A percentile compares a stretch with the other conserved stretches of the same genome.
These are phyloP conservation scores for Thalassiosira livingstoniorum DNA, from an alignment of 352 stramenopile species.

Conservation along the genomic window DNA sequence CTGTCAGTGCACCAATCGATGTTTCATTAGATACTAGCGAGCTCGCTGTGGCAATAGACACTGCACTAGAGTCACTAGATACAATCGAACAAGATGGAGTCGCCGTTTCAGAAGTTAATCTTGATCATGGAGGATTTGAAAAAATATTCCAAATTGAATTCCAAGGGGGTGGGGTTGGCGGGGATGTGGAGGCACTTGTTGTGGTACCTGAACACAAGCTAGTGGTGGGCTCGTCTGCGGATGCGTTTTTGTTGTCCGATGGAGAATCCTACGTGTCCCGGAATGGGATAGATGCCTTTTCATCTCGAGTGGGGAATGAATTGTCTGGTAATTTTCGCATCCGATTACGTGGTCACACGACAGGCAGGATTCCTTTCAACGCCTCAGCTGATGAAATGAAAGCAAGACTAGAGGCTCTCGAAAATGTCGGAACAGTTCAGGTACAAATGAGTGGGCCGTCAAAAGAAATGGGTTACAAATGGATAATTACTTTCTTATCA, in stretches of 20 bases:
- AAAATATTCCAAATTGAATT: slow-evolving; percentile 92
- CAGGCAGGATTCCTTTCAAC: slow-evolving; percentile 91
- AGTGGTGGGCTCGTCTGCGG: slow-evolving; percentile 87
- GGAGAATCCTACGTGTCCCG: slow-evolving; percentile 88
- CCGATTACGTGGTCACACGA: slow-evolving; percentile 89
- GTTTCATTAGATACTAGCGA: slow-evolving; percentile 80
- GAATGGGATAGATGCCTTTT: slow-evolving; percentile 89
- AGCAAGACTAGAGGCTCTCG: slow-evolving; percentile 90
- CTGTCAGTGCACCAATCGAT: slow-evolving; percentile 85
- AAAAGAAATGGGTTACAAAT: slow-evolving; percentile 90
- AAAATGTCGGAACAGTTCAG: slow-evolving; percentile 91
- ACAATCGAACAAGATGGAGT: slow-evolving; percentile 89
- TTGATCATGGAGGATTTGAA: slow-evolving; percentile 68
- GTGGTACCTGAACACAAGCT: slow-evolving; percentile 87
- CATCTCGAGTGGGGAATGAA: slow-evolving; percentile 89
- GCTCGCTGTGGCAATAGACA: slow-evolving; percentile 83
- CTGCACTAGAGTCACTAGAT: slow-evolving; percentile 86
- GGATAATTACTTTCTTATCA: slow-evolving; percentile 92
- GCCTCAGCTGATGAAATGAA: slow-evolving; percentile 90
- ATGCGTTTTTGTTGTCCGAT: slow-evolving; percentile 89
- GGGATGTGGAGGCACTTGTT: slow-evolving; percentile 90
- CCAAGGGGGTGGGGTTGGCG: slow-evolving; percentile 85
- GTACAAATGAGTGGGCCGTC: slow-evolving; percentile 88
- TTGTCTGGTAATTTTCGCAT: slow-evolving; percentile 91
- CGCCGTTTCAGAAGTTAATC: slow-evolving; percentile 78